Evolutionary conservation across 371 early-diverging fungal species (phyloP).

Genomic region (Mortierella sp.): DNA sequence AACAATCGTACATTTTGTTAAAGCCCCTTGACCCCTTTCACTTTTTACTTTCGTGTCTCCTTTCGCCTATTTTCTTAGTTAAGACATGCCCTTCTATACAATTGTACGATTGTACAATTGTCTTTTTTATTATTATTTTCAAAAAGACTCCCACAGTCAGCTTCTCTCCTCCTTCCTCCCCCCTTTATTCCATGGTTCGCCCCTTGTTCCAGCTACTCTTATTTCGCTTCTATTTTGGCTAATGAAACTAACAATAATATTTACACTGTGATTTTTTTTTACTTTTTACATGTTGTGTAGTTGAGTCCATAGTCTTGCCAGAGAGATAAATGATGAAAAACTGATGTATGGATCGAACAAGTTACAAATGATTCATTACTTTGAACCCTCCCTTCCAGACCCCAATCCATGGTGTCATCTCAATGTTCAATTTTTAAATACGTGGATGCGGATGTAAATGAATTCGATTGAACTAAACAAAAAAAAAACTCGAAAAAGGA

Average conservation of each 20-base stretch:
- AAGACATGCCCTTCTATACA: background rate
- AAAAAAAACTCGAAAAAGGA: background rate
- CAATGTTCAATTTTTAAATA: no score
- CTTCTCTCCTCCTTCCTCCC: conserved; percentile 14
- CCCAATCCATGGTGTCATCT: no score
- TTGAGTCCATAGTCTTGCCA: background rate
- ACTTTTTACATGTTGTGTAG: background rate
- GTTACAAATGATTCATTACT: background rate
- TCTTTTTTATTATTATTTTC: conserved; percentile 5
- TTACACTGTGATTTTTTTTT: background rate
- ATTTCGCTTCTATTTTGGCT: conserved; percentile 7
- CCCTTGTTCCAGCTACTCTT: conserved; percentile 32
- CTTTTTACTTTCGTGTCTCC: conserved; percentile 15
- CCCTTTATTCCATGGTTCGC: conserved; percentile 31
- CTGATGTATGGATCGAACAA: background rate
- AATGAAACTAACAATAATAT: conserved; percentile 4
- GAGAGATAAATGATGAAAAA: background rate
- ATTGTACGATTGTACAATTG: background rate
- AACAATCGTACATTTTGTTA: no score
- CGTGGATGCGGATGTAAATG: no score
- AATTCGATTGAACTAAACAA: background rate
- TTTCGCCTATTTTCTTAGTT: background rate
- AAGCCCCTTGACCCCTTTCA: conserved; percentile 30
- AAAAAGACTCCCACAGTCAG: conserved; percentile 6
- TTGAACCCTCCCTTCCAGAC: background rate